A percentile compares a stretch with the other conserved stretches of the same genome.
These are phyloP conservation scores for Saccharomycopsis microspora DNA, from an alignment of 805 yeast species.

Conservation along the genomic window DNA sequence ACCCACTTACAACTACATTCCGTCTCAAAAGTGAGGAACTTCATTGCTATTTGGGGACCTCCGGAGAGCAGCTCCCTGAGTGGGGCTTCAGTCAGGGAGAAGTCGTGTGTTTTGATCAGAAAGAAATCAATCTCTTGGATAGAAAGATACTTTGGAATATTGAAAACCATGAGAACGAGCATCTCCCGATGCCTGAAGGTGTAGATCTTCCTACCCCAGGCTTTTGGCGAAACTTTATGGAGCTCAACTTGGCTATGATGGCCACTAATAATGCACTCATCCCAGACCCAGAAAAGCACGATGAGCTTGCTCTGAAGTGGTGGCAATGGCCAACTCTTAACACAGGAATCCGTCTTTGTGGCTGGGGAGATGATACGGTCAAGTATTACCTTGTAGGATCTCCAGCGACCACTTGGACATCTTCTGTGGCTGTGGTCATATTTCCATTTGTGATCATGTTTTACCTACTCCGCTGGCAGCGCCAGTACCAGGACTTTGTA, in stretches of 20 bases:
- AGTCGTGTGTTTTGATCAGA: slow-evolving; percentile 57
- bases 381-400: slow-evolving; percentile 65
- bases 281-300: slow-evolving; percentile 65
- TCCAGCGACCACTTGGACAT: slow-evolving; percentile 69
- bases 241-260: slow-evolving; percentile 75
- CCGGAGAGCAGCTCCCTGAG: slow-evolving; percentile 74
- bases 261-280: slow-evolving; percentile 73
- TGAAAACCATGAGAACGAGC: slow-evolving; percentile 51
- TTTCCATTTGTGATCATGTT: slow-evolving; percentile 35
- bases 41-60: slow-evolving; percentile 77
- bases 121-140: slow-evolving; percentile 39
- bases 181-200: slow-evolving; percentile 44
- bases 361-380: slow-evolving; percentile 48
- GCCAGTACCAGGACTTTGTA: slow-evolving; percentile 54
- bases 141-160: slow-evolving; percentile 83
- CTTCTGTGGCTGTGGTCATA: slow-evolving; percentile 43
- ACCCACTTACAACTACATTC: slow-evolving; percentile 79
- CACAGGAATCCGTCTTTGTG: slow-evolving; percentile 63
- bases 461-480: slow-evolving; percentile 64
- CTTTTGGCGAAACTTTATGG: slow-evolving; percentile 63
- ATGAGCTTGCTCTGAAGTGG: slow-evolving; percentile 55
- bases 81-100: slow-evolving; percentile 99
- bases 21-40: slow-evolving; percentile 55
- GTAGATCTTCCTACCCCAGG: slow-evolving; percentile 58
- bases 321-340: slow-evolving; percentile 83